A percentile compares a stretch with the other conserved stretches of the same genome.
phyloP scores from a whole-genome alignment of 1,284 basidiomycete genomes.

The Sanguinoderma infundibulare region DNA sequence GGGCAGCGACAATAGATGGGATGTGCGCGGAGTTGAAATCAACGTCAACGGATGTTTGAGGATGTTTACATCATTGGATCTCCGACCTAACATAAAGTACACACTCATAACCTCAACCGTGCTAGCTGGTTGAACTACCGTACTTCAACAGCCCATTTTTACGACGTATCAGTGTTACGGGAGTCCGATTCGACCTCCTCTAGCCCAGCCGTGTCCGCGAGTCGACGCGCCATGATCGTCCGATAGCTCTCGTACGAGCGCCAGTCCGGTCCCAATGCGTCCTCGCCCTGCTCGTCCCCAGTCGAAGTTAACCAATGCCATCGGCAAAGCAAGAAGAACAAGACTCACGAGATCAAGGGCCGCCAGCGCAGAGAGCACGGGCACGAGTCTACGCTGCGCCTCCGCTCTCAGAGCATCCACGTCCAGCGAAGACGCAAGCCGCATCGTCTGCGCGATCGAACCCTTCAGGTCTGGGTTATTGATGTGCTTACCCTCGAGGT shows the following conservation, averaged over 20 bases:
- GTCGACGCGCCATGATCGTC: constrained; percentile 69
- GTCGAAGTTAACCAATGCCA: not conserved
- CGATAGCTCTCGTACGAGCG: constrained; percentile 65
- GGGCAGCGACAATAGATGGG: no score
- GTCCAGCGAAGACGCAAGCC: constrained; percentile 58
- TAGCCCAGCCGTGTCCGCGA: constrained; percentile 64
- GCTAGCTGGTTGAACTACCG: no score
- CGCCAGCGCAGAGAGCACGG: constrained; percentile 53
- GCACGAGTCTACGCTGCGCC: constrained; percentile 53
- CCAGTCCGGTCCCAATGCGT: constrained; percentile 46
- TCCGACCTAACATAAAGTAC: no score
- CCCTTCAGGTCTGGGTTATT: constrained; percentile 42
- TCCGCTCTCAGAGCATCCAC: constrained; percentile 57
- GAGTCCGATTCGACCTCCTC: constrained; percentile 37
- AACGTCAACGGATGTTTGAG: no score
- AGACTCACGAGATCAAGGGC: constrained; percentile 53
- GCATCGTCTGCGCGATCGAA: constrained; percentile 55
- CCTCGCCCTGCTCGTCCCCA: constrained; percentile 23
- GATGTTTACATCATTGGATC: no score
- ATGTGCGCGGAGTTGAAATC: no score
- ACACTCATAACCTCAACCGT: no score
- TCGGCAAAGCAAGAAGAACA: not conserved
- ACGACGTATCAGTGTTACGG: constrained; percentile 27
- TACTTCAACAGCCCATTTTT: constrained; percentile 25
- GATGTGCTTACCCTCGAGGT: constrained; percentile 46